Evolutionary conservation across 2,329 filamentous ascomycete genomes (phyloP).

Genomic region (Colletotrichum chlorophyti): DNA sequence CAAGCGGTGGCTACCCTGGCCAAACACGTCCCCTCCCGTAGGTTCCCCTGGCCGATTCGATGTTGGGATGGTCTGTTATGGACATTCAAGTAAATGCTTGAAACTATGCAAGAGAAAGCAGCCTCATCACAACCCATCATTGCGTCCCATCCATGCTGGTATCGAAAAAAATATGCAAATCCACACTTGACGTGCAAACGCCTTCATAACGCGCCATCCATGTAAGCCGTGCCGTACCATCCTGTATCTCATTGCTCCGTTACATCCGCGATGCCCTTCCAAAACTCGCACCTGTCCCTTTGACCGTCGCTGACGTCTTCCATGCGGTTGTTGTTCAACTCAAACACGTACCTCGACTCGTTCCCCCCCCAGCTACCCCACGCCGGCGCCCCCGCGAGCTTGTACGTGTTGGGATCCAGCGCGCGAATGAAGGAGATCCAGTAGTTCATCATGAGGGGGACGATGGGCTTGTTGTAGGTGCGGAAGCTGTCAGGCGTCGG

Average conservation of each 20-base stretch:
- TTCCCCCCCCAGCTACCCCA: conserved; percentile 49
- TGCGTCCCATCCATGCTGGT: no score
- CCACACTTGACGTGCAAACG: not conserved
- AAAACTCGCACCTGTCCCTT: conserved; percentile 47
- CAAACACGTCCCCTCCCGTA: no score
- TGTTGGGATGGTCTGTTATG: no score
- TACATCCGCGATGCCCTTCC: conserved; percentile 43
- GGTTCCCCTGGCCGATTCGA: no score
- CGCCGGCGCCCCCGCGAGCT: conserved; percentile 40
- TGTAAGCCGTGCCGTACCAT: not conserved
- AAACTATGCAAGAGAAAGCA: no score
- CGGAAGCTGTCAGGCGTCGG: conserved; percentile 45
- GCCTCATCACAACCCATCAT: no score
- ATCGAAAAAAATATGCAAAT: no score
- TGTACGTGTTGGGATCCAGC: conserved; percentile 50
- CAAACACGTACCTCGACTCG: conserved; percentile 46
- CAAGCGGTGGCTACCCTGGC: no score
- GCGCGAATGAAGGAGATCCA: conserved; percentile 55
- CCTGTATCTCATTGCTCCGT: conserved; percentile 29
- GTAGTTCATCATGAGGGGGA: conserved; percentile 56
- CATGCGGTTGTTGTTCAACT: conserved; percentile 47
- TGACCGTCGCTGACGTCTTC: conserved; percentile 44
- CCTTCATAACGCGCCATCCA: conserved; percentile 21
- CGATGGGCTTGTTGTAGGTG: conserved; percentile 51
- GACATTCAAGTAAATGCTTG: no score